phyloP scores from a whole-genome alignment of 129 eudicot genomes.

The Oenanthe sinensis region DNA sequence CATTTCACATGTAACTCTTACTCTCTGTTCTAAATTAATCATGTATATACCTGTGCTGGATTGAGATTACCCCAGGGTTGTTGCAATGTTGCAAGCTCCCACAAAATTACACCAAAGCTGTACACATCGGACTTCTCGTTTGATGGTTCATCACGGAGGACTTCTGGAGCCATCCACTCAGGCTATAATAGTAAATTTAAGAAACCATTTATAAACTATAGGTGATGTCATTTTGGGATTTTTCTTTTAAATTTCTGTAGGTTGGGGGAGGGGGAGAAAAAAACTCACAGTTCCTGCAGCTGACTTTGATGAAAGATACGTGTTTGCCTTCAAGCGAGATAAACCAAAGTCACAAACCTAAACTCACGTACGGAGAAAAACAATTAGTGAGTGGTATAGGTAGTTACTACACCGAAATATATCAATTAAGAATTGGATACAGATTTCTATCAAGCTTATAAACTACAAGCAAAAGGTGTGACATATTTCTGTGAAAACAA shows the following conservation, averaged over 20 bases:
- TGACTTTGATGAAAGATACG: constrained; percentile 83
- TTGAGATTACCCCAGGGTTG: constrained; percentile 81
- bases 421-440: not conserved
- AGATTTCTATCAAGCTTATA: not conserved
- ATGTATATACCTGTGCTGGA: constrained; percentile 69
- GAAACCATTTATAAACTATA: not conserved
- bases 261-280: too few species aligned
- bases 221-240: not conserved
- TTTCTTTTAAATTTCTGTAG: not conserved
- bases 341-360: constrained; percentile 97
- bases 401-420: not conserved
- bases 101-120: constrained; percentile 89
- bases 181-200: constrained; percentile 37
- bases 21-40: not conserved
- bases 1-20: not conserved
- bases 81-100: constrained; percentile 89
- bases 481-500: not conserved
- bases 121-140: constrained; percentile 91
- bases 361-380: not conserved
- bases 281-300: constrained; percentile 91
- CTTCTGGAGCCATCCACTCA: constrained; percentile 99
- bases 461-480: not conserved
- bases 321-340: constrained; percentile 90
- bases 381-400: not conserved
- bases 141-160: constrained; percentile 81